Evolutionary conservation across 768 basidiomycete genomes (phyloP), one percentile per base, ranked within the genome.

Genomic region (Scleroderma bovista): DNA sequence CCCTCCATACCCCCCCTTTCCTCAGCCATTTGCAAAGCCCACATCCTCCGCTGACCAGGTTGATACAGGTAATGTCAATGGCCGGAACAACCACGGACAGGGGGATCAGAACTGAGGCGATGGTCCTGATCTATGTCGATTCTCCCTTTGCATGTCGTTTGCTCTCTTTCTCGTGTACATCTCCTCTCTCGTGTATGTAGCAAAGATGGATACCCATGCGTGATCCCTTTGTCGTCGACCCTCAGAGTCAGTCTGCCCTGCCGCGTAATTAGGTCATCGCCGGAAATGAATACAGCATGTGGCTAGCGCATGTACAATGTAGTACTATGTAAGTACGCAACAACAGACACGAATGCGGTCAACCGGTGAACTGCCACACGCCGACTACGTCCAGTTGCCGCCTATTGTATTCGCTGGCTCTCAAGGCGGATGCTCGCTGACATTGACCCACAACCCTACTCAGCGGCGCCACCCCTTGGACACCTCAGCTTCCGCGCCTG

Each of bases 1-100:
- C 12, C 60, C 68, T 15, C 70, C 70, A 44, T 75, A 75, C 52
- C 66, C 69, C 32, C 52, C 74, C 16, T 71, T 71, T 48, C 60
- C 70, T 11, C 69, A 66, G 17, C 56, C 65, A 40, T 75, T 75
- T 49, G 57, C 23, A 63, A 32, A n/a, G 31, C 44, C 44, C 5
- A n/a, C 32, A 11, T 19, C 44, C n/a, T 17, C 31, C 17, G 16
- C 31, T 15, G 44, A 31, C 11, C 31, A 26, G 10, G 44, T 45
- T 33, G 44, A 33, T 20, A 13, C 44, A 10, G 44, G 48, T 16
- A 45, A 40, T 7, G 51, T 48, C 20, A 47, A 43, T 24, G 53
- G 44, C 42, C 51, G 52, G 23, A 51, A 41, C n/a, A 50, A 29
- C 17, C 44, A 45, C n/a, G 44, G 44, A 12, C 44, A 45, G 31